Evolutionary conservation across 2,329 filamentous ascomycete genomes (phyloP).

Genomic region (Tolypocladium pustulatum): DNA sequence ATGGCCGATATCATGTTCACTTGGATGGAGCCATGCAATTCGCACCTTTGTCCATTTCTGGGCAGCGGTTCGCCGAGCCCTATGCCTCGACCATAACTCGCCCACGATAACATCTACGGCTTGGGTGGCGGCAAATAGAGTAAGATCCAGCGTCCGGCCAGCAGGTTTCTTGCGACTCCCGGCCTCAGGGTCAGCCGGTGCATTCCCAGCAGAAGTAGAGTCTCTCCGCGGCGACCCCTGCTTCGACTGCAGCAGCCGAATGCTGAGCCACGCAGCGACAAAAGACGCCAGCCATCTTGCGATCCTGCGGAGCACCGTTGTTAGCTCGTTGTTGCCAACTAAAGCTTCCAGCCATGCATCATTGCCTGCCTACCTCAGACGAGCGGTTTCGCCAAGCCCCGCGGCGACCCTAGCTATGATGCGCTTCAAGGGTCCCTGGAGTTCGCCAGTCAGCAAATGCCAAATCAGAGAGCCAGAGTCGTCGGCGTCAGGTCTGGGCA

Average conservation of each 20-base stretch:
- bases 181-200: not conserved
- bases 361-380: constrained; percentile 13
- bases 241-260: constrained; percentile 48
- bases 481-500: not conserved
- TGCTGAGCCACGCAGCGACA: constrained; percentile 45
- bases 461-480: not conserved
- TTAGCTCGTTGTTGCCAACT: constrained; percentile 1
- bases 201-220: constrained; percentile 5
- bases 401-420: constrained; percentile 15
- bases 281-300: constrained; percentile 49
- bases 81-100: constrained; percentile 49
- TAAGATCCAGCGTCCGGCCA: constrained; percentile 71
- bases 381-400: constrained; percentile 12
- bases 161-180: constrained; percentile 27
- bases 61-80: constrained; percentile 29
- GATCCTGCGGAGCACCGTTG: constrained; percentile 26
- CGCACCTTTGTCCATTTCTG: constrained; percentile 37
- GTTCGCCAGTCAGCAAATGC: constrained; percentile 5
- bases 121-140: constrained; percentile 64
- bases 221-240: constrained; percentile 15
- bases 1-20: not conserved
- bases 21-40: not conserved
- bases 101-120: constrained; percentile 63
- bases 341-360: not conserved
- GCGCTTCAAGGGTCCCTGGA: constrained; percentile 18